Base-by-base conservation (phyloP, 2,329 filamentous ascomycete species). In the Xylaria hypoxylon region DNA sequence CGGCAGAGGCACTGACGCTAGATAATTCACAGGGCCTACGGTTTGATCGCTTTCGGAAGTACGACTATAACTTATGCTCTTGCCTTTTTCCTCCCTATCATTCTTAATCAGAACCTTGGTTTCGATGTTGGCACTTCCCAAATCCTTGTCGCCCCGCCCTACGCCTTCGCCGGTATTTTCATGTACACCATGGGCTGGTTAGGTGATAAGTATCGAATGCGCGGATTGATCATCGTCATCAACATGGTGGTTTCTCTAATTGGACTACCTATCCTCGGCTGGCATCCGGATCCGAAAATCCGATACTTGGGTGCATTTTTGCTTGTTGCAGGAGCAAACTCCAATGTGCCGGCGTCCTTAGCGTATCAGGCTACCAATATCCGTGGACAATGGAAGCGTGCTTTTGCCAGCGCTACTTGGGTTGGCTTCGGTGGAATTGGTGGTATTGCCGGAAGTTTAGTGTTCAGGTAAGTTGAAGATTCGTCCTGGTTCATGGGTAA, bases 281-380 rank as follows among this genome's bases (percentile, higher is more conserved):
- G 89, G 81, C 83, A 86, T 50, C 74, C 79, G 26, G 84, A 79
- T 69, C 72, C 86, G 2, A 83, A 77, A 1, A 86, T 89, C 10
- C 86, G 90, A 50, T 94, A 93, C 78, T 89, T 92, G 68, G 92
- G 91, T 61, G 85, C 93, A 64, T 94, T 94, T 80, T 80, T 94
- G 53, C 85, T 88, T n/a, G 90, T 91, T 0, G 90, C 91, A 0
- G 92, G 91, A 7, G 89, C 90, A 69, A 94, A 94, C 78, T 86
- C 89, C 70, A 96, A 96, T 76, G 84, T 95, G 4, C 93, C 93
- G 0, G 84, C 88, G 1, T 83, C 88, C 51, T 88, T 96, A 82
- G 86, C 92, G 0, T 96, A 93, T 80, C 92, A 95, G 80, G 92
- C 92, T 47, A 96, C 95, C 80, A 96, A 96, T 79, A 90, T 96